A percentile compares a stretch with the other conserved stretches of the same genome.
Evolutionary conservation across 2,329 filamentous ascomycete genomes (phyloP).

Genomic region (Arthrobotrys sphaeroides): DNA sequence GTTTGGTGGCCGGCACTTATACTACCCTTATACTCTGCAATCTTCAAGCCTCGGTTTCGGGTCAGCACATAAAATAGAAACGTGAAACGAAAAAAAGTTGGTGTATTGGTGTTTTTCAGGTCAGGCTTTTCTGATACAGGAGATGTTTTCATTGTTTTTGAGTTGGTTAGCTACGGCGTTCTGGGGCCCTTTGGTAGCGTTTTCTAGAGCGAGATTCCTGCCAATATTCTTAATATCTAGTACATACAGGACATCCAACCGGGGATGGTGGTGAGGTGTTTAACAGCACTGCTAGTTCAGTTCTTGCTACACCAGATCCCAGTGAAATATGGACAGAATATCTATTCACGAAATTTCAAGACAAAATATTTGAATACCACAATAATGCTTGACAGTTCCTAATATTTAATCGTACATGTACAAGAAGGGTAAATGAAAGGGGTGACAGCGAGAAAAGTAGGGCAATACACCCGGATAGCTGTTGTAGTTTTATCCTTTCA

Average conservation of each 20-base stretch:
- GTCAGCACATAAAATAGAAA: conserved; percentile 1
- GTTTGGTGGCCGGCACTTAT: conserved; percentile 49
- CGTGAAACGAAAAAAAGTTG: background rate
- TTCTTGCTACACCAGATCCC: background rate
- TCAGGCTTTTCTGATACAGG: background rate
- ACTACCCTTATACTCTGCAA: conserved; percentile 36
- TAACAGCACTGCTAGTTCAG: background rate
- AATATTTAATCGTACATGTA: too few species aligned
- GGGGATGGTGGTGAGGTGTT: background rate
- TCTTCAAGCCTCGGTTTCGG: conserved; percentile 44
- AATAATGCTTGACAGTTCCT: too few species aligned
- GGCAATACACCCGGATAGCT: background rate
- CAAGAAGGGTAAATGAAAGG: too few species aligned
- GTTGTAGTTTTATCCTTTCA: conserved; percentile 1
- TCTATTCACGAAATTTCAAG: background rate
- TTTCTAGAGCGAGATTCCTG: background rate
- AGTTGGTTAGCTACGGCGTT: conserved; percentile 8
- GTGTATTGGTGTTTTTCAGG: background rate
- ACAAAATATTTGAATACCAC: background rate
- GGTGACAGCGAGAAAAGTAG: too few species aligned
- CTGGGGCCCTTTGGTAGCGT: background rate
- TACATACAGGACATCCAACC: background rate
- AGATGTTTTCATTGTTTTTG: background rate
- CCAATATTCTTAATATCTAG: conserved; percentile 12
- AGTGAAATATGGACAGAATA: background rate